Percentiles rank a stretch among this genome's conserved stretches.
Evolutionary conservation across 1,139 yeast species (phyloP).

Genomic region (Insectozyma bohioensis): DNA sequence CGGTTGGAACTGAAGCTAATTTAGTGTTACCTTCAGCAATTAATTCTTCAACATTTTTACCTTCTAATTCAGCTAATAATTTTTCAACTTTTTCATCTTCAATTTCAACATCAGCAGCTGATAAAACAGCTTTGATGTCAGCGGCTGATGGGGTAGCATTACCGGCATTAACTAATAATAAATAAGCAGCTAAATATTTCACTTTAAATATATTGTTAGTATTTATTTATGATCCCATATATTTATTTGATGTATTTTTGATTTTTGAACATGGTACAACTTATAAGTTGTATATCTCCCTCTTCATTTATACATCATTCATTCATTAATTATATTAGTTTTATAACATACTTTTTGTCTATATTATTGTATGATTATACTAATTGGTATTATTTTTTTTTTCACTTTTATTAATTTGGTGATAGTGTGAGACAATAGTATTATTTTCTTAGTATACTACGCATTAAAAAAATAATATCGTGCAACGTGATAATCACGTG

Average conservation of each 20-base stretch:
- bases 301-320: no score
- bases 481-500: conserved; percentile 1
- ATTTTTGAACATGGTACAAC: no score
- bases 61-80: conserved; percentile 89
- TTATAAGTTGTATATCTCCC: no score
- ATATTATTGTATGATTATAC: no score
- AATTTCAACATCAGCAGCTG: conserved; percentile 94
- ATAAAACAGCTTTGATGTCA: conserved; percentile 85
- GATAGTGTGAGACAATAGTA: conserved; percentile 5
- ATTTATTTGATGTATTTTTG: no score
- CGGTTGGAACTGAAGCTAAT: conserved; percentile 96
- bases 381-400: no score
- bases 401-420: no score
- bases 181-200: conserved; percentile 73
- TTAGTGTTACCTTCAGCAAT: conserved; percentile 94
- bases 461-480: not conserved
- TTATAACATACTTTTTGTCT: conserved; percentile 2
- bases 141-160: conserved; percentile 83
- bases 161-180: conserved; percentile 68
- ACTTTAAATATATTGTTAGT: conserved; percentile 18
- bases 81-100: conserved; percentile 85
- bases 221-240: no score
- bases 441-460: no score
- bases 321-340: no score
- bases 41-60: conserved; percentile 89